A percentile compares a stretch with the other conserved stretches of the same genome.
Conservation (phyloP, 345 rosid species). For the Eucalyptus polyanthemos region DNA sequence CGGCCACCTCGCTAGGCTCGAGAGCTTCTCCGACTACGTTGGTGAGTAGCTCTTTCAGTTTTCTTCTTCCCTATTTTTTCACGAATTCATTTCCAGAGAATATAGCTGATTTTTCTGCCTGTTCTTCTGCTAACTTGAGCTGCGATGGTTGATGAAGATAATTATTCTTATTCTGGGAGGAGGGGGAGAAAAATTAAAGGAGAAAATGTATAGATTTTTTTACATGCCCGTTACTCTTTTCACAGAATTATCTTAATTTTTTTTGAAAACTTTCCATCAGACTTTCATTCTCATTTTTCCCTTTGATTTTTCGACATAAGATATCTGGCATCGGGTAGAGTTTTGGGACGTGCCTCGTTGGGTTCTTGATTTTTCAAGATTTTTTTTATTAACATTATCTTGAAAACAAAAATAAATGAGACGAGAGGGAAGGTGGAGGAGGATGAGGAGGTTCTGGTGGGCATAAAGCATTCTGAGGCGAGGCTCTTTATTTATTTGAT, state of each 20-base stretch:
- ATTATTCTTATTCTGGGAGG: neutral
- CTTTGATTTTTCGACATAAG: too few relatives aligned
- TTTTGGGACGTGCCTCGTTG: neutral
- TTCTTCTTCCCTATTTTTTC: neutral
- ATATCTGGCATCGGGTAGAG: too few relatives aligned
- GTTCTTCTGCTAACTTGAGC: neutral
- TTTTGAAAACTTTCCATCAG: neutral
- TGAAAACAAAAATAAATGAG: neutral
- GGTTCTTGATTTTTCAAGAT: neutral
- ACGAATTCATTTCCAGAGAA: neutral
- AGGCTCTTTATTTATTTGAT: neutral
- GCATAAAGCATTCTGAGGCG: neutral
- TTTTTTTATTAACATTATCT: neutral
- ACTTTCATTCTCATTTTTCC: too few relatives aligned
- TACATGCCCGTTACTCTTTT: neutral
- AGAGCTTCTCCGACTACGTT: constrained; percentile 71
- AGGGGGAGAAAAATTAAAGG: neutral
- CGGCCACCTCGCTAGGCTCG: constrained; percentile 46
- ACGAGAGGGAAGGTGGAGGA: neutral
- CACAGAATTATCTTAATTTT: neutral
- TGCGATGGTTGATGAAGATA: neutral
- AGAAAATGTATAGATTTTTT: neutral
- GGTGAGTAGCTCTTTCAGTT: constrained; percentile 15
- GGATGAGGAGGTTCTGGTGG: neutral
- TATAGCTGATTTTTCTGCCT: neutral